phyloP scores from a whole-genome alignment of 495 filamentous ascomycete genomes.

The Penicillium pulvis region DNA sequence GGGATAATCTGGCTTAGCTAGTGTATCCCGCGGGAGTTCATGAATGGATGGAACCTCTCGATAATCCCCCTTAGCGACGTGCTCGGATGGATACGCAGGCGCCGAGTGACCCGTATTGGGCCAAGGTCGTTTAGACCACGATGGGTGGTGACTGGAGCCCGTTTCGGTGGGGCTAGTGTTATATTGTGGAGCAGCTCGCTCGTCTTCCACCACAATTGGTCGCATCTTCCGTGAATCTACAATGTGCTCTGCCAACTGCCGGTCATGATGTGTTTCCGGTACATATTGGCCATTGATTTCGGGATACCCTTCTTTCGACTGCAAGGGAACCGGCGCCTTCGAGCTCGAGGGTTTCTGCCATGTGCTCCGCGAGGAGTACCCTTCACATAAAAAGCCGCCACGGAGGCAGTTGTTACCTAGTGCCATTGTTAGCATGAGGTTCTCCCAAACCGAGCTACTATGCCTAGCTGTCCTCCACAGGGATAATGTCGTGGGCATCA shows the following conservation, averaged over 20 bases:
- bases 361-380: constrained; percentile 78
- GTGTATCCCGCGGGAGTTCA: constrained; percentile 44
- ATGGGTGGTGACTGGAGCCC: constrained; percentile 29
- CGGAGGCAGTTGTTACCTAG: constrained; percentile 92
- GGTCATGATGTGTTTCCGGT: constrained; percentile 52
- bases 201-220: constrained; percentile 49
- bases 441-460: background rate
- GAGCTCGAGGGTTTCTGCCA: constrained; percentile 67
- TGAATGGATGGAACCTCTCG: constrained; percentile 48
- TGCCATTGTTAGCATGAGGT: background rate
- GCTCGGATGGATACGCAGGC: constrained; percentile 37
- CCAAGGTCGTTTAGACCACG: constrained; percentile 48
- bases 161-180: constrained; percentile 42
- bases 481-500: background rate
- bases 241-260: constrained; percentile 38
- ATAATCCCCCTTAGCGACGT: constrained; percentile 41
- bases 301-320: constrained; percentile 78
- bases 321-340: constrained; percentile 72
- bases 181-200: constrained; percentile 39
- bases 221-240: constrained; percentile 41
- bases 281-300: constrained; percentile 46
- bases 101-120: constrained; percentile 31
- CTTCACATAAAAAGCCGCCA: constrained; percentile 89
- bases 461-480: background rate
- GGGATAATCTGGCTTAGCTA: constrained; percentile 43